Evolutionary conservation across 2,329 filamentous ascomycete genomes (phyloP).

Genomic region (Colletotrichum acutatum): DNA sequence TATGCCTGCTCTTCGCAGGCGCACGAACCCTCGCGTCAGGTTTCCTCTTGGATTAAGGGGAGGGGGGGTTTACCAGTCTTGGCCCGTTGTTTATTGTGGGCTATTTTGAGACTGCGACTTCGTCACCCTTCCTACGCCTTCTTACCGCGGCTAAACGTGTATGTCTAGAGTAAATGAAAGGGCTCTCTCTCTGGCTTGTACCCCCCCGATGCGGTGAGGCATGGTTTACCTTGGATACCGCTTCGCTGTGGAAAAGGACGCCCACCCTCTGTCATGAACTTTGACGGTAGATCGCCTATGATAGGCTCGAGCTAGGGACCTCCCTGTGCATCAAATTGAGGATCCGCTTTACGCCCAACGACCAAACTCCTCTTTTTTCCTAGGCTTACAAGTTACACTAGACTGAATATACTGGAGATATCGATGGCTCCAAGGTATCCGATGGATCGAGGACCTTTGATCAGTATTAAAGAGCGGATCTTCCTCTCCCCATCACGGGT

Average conservation of each 20-base stretch:
- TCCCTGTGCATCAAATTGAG: conserved; percentile 25
- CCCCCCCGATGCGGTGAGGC: neutral
- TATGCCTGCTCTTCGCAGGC: conserved; percentile 4
- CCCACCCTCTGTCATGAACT: neutral
- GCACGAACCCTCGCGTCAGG: conserved; percentile 30
- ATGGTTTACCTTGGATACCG: conserved; percentile 20
- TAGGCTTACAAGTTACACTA: neutral
- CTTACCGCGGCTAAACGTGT: neutral
- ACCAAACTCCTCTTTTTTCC: neutral
- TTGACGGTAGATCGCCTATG: conserved; percentile 22
- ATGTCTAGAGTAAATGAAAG: conserved; percentile 30
- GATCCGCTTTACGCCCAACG: conserved; percentile 27
- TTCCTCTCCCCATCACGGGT: conserved; percentile 10
- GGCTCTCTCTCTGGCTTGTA: neutral
- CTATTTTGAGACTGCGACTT: conserved; percentile 26
- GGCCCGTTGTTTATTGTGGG: conserved; percentile 29
- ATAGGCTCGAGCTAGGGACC: conserved; percentile 1
- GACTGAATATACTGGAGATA: conserved; percentile 13
- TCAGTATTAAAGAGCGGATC: conserved; percentile 33
- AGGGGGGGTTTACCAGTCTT: neutral
- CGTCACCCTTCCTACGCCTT: conserved; percentile 7
- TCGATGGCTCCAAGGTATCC: neutral
- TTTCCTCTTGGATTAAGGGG: conserved; percentile 7
- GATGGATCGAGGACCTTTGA: neutral
- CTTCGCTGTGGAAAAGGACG: conserved; percentile 1